These are phyloP conservation scores for Larix kaempferi DNA, from an alignment of 75 land plant species.

Conservation along the genomic window DNA sequence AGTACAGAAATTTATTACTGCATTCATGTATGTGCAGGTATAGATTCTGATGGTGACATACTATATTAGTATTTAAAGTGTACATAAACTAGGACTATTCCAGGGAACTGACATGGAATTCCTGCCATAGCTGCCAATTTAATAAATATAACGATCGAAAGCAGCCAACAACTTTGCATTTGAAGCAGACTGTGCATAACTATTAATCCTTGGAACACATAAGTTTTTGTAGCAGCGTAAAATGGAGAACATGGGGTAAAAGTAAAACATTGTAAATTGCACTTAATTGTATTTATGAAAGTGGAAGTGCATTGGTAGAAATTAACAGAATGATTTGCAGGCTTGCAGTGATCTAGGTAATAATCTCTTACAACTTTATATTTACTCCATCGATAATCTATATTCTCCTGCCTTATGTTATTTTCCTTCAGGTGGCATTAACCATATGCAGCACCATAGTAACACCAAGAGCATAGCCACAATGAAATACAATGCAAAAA, in stretches of 20 bases:
- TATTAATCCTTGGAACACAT: neutral
- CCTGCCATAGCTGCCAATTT: neutral
- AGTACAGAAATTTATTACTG: neutral
- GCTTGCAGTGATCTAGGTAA: too few relatives aligned
- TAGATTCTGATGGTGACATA: neutral
- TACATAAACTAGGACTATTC: neutral
- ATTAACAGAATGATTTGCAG: too few relatives aligned
- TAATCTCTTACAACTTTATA: too few relatives aligned
- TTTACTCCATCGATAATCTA: neutral
- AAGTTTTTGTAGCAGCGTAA: neutral
- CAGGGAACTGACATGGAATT: neutral
- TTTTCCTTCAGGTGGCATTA: too few relatives aligned
- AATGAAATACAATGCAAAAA: too few relatives aligned
- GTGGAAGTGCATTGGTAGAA: too few relatives aligned
- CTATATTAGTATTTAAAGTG: neutral
- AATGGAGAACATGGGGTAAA: neutral
- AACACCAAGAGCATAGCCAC: too few relatives aligned
- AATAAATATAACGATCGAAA: neutral
- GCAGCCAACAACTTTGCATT: too few relatives aligned
- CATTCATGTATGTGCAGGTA: neutral
- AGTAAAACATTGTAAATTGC: neutral
- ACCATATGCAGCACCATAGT: too few relatives aligned
- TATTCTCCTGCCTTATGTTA: too few relatives aligned
- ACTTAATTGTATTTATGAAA: neutral
- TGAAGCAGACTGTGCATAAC: too few relatives aligned